A percentile compares a stretch with the other conserved stretches of the same genome.
Evolutionary conservation across 2,329 filamentous ascomycete genomes (phyloP).

Genomic region (Colletotrichum tamarilloi): DNA sequence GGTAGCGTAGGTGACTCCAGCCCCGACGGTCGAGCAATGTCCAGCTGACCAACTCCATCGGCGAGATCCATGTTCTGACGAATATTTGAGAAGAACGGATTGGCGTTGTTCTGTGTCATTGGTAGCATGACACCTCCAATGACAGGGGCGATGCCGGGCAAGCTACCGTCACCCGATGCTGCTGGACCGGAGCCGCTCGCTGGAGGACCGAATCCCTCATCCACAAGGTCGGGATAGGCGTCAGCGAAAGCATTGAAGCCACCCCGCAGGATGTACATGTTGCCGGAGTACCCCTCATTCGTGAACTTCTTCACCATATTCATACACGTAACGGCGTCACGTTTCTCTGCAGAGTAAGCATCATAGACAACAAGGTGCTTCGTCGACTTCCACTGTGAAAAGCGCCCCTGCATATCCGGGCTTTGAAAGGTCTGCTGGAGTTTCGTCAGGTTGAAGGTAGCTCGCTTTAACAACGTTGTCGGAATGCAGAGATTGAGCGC

Average conservation of each 20-base stretch:
- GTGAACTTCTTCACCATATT: constrained; percentile 96
- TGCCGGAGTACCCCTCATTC: constrained; percentile 82
- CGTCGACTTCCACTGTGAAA: constrained; percentile 80
- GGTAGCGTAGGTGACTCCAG: constrained; percentile 70
- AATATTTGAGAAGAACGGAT: constrained; percentile 96
- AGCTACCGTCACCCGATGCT: constrained; percentile 53
- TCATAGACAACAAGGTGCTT: constrained; percentile 91
- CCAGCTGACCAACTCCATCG: constrained; percentile 88
- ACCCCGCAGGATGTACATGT: constrained; percentile 80
- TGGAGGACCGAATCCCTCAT: constrained; percentile 55
- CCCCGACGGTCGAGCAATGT: constrained; percentile 60
- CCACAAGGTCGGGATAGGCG: constrained; percentile 73
- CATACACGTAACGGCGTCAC: constrained; percentile 82
- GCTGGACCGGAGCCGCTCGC: constrained; percentile 54
- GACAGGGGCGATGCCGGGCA: constrained; percentile 73
- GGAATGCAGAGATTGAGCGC: constrained; percentile 95
- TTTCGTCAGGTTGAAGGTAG: constrained; percentile 90
- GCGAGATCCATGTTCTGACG: constrained; percentile 96
- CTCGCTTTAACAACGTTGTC: constrained; percentile 89
- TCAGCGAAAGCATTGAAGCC: constrained; percentile 82
- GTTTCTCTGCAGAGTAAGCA: constrained; percentile 77
- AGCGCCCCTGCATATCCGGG: constrained; percentile 75
- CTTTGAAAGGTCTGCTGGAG: constrained; percentile 87
- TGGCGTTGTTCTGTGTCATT: constrained; percentile 72
- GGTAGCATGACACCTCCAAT: constrained; percentile 91